A percentile compares a stretch with the other conserved stretches of the same genome.
These are phyloP conservation scores for Neonectria faginata DNA, from an alignment of 2,329 filamentous ascomycete genomes.

Conservation along the genomic window DNA sequence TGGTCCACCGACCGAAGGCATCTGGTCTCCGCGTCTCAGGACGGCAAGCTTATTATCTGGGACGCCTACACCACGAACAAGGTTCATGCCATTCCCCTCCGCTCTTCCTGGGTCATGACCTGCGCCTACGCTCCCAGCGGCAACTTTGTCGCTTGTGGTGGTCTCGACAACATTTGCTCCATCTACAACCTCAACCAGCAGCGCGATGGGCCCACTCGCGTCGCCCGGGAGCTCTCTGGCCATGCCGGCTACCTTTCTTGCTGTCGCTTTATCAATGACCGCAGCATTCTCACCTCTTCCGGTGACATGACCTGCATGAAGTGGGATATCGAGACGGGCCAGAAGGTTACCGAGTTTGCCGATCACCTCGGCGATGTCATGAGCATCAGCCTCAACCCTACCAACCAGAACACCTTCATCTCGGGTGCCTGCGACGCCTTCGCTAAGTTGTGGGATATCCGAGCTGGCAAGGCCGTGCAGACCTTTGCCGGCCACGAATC, in stretches of 20 bases:
- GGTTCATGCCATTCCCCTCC: constrained; percentile 96
- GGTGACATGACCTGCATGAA: constrained; percentile 99
- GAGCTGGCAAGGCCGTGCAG: constrained; percentile 97
- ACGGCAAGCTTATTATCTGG: constrained; percentile 99
- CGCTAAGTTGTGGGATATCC: constrained; percentile 98
- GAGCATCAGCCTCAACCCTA: constrained; percentile 99
- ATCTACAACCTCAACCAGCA: constrained; percentile 98
- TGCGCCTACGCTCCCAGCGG: constrained; percentile 98
- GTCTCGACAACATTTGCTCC: constrained; percentile 99
- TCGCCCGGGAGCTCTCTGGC: constrained; percentile 93
- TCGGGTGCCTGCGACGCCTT: constrained; percentile 99
- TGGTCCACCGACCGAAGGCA: constrained; percentile 99
- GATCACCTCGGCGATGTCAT: constrained; percentile 99
- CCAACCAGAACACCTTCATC: constrained; percentile 98
- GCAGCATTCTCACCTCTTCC: constrained; percentile 96
- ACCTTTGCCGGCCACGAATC: constrained; percentile 99
- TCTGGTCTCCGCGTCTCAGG: constrained; percentile 96
- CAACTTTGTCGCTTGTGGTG: constrained; percentile 98
- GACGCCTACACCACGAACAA: constrained; percentile 99
- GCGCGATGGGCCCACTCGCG: constrained; percentile 95
- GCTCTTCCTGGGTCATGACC: constrained; percentile 99
- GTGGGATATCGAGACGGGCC: constrained; percentile 98
- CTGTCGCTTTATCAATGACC: constrained; percentile 99
- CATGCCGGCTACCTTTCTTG: constrained; percentile 98
- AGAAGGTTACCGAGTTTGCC: constrained; percentile 97